Conservation (phyloP, 805 yeast genomes). For the Lipomyces yamadae region DNA sequence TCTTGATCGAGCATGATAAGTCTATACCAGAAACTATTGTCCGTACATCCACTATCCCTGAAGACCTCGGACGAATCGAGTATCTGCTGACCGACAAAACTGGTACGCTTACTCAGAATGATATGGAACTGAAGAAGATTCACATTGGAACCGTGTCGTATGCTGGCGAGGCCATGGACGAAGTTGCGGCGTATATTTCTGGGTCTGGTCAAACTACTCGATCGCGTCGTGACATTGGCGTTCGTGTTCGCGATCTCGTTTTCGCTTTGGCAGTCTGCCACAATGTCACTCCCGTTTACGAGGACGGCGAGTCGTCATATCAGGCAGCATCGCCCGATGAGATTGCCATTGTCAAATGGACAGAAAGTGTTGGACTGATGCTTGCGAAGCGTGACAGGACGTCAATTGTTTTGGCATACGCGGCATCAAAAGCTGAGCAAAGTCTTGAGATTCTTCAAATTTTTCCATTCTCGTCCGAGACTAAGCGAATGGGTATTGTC, state of each 20-base stretch:
- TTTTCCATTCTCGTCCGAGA: slow-evolving; percentile 94
- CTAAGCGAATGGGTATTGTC: slow-evolving; percentile 94
- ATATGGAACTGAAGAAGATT: slow-evolving; percentile 92
- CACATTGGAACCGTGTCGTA: slow-evolving; percentile 93
- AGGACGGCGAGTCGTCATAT: slow-evolving; percentile 73
- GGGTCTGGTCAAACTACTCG: slow-evolving; percentile 44
- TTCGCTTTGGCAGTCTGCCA: slow-evolving; percentile 91
- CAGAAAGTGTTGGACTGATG: slow-evolving; percentile 82
- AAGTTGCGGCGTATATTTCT: slow-evolving; percentile 53
- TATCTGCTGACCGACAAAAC: slow-evolving; percentile 92
- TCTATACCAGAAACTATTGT: slow-evolving; percentile 87
- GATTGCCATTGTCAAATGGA: slow-evolving; percentile 92
- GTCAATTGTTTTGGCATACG: slow-evolving; percentile 69
- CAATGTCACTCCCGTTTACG: slow-evolving; percentile 92
- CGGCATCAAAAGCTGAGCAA: slow-evolving; percentile 53
- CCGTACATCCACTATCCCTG: slow-evolving; percentile 96
- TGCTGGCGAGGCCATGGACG: slow-evolving; percentile 89
- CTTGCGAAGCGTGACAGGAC: slow-evolving; percentile 81
- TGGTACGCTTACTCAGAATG: slow-evolving; percentile 96
- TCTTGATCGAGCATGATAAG: slow-evolving; percentile 87
- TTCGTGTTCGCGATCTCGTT: slow-evolving; percentile 78
- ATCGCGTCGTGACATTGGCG: slow-evolving; percentile 70
- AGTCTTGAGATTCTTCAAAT: slow-evolving; percentile 62
- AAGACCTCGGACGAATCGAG: slow-evolving; percentile 94
- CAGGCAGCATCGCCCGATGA: slow-evolving; percentile 99